Evolutionary conservation across 257 asterid genomes (phyloP).

Genomic region (Linaria vulgaris): DNA sequence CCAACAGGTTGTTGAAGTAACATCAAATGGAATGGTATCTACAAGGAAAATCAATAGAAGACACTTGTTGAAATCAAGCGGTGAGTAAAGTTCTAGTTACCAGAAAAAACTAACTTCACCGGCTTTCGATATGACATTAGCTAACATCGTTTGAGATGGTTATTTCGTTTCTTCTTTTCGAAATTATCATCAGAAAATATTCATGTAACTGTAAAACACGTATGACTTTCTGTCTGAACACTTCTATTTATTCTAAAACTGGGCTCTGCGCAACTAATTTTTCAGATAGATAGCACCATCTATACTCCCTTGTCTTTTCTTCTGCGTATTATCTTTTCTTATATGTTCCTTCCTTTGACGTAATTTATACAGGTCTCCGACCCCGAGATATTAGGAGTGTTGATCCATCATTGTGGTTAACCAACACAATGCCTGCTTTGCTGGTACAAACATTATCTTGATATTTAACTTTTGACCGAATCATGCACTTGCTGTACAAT

Average conservation of each 20-base stretch:
- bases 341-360: conserved; percentile 19
- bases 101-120: conserved; percentile 2
- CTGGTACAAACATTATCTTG: conserved; percentile 46
- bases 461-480: conserved; percentile 1
- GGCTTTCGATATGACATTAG: neutral
- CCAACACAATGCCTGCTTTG: conserved; percentile 93
- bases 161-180: conserved; percentile 2
- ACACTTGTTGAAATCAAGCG: conserved; percentile 83
- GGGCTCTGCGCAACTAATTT: neutral
- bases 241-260: too few relatives aligned
- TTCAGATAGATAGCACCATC: neutral
- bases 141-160: neutral
- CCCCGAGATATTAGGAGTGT: conserved; percentile 98
- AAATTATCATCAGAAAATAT: too few relatives aligned
- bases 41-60: conserved; percentile 81
- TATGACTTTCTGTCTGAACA: too few relatives aligned
- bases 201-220: too few relatives aligned
- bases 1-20: conserved; percentile 91
- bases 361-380: conserved; percentile 63
- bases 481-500: conserved; percentile 12
- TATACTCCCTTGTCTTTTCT: neutral
- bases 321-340: conserved; percentile 5
- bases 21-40: conserved; percentile 72
- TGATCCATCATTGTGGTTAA: conserved; percentile 97
- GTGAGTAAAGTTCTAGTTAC: conserved; percentile 48